Evolutionary conservation across 768 basidiomycete genomes (phyloP).

Genomic region (Kwoniella bestiolae): DNA sequence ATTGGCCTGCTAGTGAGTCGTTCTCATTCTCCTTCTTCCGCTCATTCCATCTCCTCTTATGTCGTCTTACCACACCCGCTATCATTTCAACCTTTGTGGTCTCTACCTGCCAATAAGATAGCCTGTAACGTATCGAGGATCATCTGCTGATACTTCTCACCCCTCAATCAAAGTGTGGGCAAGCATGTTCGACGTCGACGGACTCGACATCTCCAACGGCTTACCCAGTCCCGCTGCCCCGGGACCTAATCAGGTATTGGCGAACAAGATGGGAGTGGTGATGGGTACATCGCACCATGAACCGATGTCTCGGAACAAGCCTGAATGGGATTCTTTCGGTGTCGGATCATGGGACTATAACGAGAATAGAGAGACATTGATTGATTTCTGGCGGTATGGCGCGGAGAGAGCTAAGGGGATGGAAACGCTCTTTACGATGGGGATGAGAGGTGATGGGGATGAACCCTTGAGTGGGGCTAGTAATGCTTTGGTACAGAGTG

Average conservation of each 20-base stretch:
- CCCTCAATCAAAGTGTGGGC: too few relatives aligned
- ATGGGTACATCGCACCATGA: conserved; percentile 77
- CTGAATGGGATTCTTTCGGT: conserved; percentile 67
- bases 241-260: conserved; percentile 65
- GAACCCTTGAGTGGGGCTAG: conserved; percentile 48
- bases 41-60: too few relatives aligned
- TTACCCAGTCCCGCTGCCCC: conserved; percentile 69
- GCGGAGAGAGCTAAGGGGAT: conserved; percentile 66
- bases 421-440: conserved; percentile 68
- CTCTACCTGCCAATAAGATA: too few relatives aligned
- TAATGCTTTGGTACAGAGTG: conserved; percentile 42
- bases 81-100: too few relatives aligned
- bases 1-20: conserved; percentile 65
- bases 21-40: too few relatives aligned
- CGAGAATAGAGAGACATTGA: conserved; percentile 64
- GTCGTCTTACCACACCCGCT: too few relatives aligned
- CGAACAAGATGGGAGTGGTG: conserved; percentile 69
- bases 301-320: conserved; percentile 74
- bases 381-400: conserved; percentile 68
- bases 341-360: conserved; percentile 66
- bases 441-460: conserved; percentile 68
- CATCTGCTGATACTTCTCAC: background rate
- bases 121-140: too few relatives aligned
- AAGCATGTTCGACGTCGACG: conserved; percentile 47
- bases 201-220: conserved; percentile 19